A percentile compares a stretch with the other conserved stretches of the same genome.
These are phyloP conservation scores for Penicillium salamii DNA, from an alignment of 495 filamentous ascomycete species.

Conservation along the genomic window DNA sequence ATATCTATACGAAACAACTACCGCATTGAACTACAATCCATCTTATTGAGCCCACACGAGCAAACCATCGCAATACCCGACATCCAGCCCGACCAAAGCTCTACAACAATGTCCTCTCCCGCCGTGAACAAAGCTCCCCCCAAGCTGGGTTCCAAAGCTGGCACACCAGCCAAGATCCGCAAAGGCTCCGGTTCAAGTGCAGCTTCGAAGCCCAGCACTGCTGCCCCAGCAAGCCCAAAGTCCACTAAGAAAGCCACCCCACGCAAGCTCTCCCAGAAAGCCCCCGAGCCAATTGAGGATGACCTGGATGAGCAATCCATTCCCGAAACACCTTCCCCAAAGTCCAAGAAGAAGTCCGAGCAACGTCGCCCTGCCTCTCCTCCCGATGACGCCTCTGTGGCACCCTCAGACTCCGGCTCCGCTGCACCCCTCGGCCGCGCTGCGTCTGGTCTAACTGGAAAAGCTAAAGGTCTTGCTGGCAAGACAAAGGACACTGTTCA, in stretches of 20 bases:
- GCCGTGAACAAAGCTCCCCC: slow-evolving; percentile 23
- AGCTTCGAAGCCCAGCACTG: slow-evolving; percentile 29
- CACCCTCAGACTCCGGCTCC: slow-evolving; percentile 23
- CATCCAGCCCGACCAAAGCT: not conserved
- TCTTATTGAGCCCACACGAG: not conserved
- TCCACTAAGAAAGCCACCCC: slow-evolving; percentile 21
- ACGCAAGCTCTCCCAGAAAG: slow-evolving; percentile 26
- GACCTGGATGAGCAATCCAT: slow-evolving; percentile 21
- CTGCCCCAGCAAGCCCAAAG: slow-evolving; percentile 21
- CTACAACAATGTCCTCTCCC: slow-evolving; percentile 20
- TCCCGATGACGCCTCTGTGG: slow-evolving; percentile 27
- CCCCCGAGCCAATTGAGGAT: slow-evolving; percentile 22
- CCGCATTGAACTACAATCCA: too few relatives aligned
- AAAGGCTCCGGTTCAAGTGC: slow-evolving; percentile 44
- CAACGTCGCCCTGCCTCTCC: slow-evolving; percentile 30
- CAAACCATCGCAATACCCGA: not conserved
- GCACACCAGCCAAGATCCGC: slow-evolving; percentile 49
- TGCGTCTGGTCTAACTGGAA: slow-evolving; percentile 15
- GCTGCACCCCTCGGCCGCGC: slow-evolving; percentile 20
- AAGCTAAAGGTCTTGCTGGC: slow-evolving; percentile 19
- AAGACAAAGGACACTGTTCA: slow-evolving; percentile 22
- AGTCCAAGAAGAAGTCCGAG: slow-evolving; percentile 35
- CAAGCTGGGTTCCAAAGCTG: slow-evolving; percentile 24
- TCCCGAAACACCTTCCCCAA: slow-evolving; percentile 26
- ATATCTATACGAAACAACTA: too few relatives aligned